phyloP scores from a whole-genome alignment of 306 rosid genomes.

The Boehmeria nivea region DNA sequence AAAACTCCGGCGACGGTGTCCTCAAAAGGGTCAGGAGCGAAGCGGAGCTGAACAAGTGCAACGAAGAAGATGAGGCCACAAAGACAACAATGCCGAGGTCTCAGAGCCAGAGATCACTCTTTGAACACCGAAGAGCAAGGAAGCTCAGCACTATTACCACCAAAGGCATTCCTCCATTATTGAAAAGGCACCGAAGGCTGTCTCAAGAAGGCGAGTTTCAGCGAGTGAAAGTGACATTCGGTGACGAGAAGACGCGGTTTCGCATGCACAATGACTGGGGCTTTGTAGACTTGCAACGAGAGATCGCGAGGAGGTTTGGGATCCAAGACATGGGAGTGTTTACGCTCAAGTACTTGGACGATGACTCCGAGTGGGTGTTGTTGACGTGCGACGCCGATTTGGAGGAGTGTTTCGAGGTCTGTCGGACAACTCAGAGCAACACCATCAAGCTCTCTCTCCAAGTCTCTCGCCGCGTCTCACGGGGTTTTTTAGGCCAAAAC shows the following conservation, averaged over 20 bases:
- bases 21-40: slow-evolving; percentile 72
- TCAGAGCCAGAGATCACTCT: slow-evolving; percentile 52
- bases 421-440: slow-evolving; percentile 37
- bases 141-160: neutral
- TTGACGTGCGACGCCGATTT: slow-evolving; percentile 86
- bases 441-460: slow-evolving; percentile 75
- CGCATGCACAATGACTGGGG: slow-evolving; percentile 52
- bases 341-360: slow-evolving; percentile 82
- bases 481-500: neutral
- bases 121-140: slow-evolving; percentile 31
- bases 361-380: slow-evolving; percentile 86
- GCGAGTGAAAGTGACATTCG: slow-evolving; percentile 62
- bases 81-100: slow-evolving; percentile 43
- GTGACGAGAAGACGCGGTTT: slow-evolving; percentile 77
- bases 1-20: slow-evolving; percentile 27
- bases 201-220: slow-evolving; percentile 29
- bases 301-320: slow-evolving; percentile 54
- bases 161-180: neutral
- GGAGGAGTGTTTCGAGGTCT: slow-evolving; percentile 85
- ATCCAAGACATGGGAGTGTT: slow-evolving; percentile 52
- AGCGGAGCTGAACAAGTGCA: slow-evolving; percentile 43
- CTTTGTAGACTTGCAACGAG: slow-evolving; percentile 47
- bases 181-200: slow-evolving; percentile 9
- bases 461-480: slow-evolving; percentile 25
- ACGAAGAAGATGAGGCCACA: slow-evolving; percentile 18